Percentiles rank a stretch among this genome's conserved stretches.
phyloP scores from a whole-genome alignment of 257 asterid genomes.

The Petunia secreta region DNA sequence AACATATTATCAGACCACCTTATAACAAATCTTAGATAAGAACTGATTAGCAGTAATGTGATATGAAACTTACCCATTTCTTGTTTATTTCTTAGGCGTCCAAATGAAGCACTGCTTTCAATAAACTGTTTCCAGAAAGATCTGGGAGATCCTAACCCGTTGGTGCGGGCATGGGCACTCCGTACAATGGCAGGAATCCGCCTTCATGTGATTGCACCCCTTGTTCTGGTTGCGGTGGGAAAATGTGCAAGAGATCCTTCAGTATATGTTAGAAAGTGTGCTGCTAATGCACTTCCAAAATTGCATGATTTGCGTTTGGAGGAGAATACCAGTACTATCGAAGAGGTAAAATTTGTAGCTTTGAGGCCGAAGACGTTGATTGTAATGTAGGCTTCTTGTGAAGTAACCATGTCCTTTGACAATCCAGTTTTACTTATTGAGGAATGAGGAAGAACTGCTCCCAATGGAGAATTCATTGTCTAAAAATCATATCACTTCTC shows the following conservation, averaged over 20 bases:
- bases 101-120: constrained; percentile 84
- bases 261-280: constrained; percentile 93
- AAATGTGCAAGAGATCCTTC: constrained; percentile 97
- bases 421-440: constrained; percentile 11
- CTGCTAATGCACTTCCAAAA: constrained; percentile 93
- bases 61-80: neutral
- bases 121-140: constrained; percentile 97
- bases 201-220: constrained; percentile 79
- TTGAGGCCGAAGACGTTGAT: constrained; percentile 1
- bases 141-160: constrained; percentile 87
- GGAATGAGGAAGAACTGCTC: constrained; percentile 9
- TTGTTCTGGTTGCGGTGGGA: constrained; percentile 79
- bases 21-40: neutral
- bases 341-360: constrained; percentile 66
- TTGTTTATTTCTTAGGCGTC: constrained; percentile 60
- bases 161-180: constrained; percentile 95
- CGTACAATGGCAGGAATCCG: constrained; percentile 99
- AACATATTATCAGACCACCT: neutral
- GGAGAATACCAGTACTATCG: constrained; percentile 68
- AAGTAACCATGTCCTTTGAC: constrained; percentile 4
- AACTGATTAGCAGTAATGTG: neutral
- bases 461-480: neutral
- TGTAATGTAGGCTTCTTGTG: neutral
- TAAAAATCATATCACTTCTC: constrained; percentile 18
- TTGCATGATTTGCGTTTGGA: constrained; percentile 88